Evolutionary conservation across 2,329 filamentous ascomycete genomes (phyloP).

Genomic region (Aspergillus sp.): DNA sequence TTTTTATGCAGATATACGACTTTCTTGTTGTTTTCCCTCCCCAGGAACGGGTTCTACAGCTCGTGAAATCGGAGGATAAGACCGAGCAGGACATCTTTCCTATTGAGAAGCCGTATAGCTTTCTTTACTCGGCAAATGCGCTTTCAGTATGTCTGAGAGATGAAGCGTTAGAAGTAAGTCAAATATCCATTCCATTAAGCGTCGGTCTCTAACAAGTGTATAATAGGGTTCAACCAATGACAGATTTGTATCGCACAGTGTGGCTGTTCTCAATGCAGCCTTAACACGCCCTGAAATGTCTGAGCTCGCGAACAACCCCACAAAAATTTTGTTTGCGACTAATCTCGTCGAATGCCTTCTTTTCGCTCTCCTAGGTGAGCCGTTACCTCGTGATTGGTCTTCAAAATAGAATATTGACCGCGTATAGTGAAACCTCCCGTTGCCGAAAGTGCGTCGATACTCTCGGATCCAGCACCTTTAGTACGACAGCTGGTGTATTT

Average conservation of each 20-base stretch:
- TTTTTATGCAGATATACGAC: constrained; percentile 54
- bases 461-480: constrained; percentile 32
- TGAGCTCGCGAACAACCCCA: constrained; percentile 39
- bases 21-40: constrained; percentile 68
- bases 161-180: constrained; percentile 33
- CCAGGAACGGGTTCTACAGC: constrained; percentile 56
- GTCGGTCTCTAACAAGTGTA: too few relatives aligned
- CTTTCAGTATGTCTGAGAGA: constrained; percentile 58
- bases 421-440: constrained; percentile 20
- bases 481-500: constrained; percentile 31
- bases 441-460: constrained; percentile 20
- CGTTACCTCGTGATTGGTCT: not conserved
- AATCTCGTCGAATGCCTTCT: constrained; percentile 56
- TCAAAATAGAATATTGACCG: constrained; percentile 3
- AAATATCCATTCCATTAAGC: too few relatives aligned
- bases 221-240: constrained; percentile 24
- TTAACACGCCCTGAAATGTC: constrained; percentile 56
- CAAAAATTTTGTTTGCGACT: constrained; percentile 48
- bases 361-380: constrained; percentile 51
- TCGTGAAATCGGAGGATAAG: constrained; percentile 52
- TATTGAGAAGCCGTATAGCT: constrained; percentile 63
- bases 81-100: constrained; percentile 63
- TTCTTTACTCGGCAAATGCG: constrained; percentile 66
- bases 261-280: constrained; percentile 56
- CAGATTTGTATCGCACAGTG: constrained; percentile 37